These are phyloP conservation scores for Rhynchosporium agropyri DNA, from an alignment of 2,329 filamentous ascomycete genomes.

Conservation along the genomic window DNA sequence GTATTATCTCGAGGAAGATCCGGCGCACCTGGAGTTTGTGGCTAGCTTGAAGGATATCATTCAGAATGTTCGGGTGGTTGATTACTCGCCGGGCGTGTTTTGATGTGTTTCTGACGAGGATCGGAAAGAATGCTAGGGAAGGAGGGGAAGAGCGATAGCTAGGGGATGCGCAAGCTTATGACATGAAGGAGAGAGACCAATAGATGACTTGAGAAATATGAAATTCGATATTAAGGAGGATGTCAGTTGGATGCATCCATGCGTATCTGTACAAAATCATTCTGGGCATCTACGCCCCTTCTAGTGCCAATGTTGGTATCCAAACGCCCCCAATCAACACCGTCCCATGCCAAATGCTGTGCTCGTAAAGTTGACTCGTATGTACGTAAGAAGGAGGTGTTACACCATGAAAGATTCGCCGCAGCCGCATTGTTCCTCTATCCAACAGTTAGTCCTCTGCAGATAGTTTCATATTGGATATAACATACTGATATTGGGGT, in stretches of 20 bases:
- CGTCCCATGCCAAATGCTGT: constrained; percentile 38
- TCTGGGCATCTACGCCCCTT: constrained; percentile 21
- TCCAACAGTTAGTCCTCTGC: constrained; percentile 39
- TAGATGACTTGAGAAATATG: background rate
- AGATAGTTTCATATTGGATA: background rate
- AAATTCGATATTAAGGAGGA: background rate
- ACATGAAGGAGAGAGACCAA: background rate
- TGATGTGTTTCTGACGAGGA: constrained; percentile 30
- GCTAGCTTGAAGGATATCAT: constrained; percentile 51
- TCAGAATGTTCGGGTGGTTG: constrained; percentile 59
- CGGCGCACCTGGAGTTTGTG: constrained; percentile 63
- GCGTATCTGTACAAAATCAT: constrained; percentile 20
- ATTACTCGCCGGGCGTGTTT: constrained; percentile 59
- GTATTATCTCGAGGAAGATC: constrained; percentile 69
- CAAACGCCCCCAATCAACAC: constrained; percentile 29
- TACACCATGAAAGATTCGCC: constrained; percentile 94
- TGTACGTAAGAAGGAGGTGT: constrained; percentile 23
- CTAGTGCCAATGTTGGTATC: constrained; percentile 36
- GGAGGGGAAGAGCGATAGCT: background rate
- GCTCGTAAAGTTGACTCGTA: constrained; percentile 27
- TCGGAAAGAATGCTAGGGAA: background rate
- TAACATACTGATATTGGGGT: constrained; percentile 95
- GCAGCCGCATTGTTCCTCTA: constrained; percentile 94
- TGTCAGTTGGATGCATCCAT: background rate
- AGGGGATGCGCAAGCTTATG: background rate